A percentile compares a stretch with the other conserved stretches of the same genome.
Conservation (phyloP, 2,329 filamentous ascomycete genomes). For the Fusarium secorum region DNA sequence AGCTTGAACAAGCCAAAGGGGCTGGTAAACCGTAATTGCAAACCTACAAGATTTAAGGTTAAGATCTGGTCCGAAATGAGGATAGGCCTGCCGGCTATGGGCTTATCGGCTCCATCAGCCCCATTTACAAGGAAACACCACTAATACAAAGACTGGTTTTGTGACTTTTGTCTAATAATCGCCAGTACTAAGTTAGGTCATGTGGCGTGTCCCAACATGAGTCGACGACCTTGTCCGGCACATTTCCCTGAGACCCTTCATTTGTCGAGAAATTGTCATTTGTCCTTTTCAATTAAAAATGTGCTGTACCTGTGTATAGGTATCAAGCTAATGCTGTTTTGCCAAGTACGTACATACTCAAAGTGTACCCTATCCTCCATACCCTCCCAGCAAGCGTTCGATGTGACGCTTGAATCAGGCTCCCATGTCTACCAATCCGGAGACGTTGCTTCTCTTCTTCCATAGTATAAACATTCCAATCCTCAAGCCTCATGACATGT, state of each 20-base stretch:
- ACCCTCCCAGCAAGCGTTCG: background rate
- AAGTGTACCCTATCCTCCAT: conserved; percentile 28
- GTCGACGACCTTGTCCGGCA: background rate
- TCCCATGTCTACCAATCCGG: background rate
- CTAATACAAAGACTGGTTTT: background rate
- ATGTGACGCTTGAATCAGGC: background rate
- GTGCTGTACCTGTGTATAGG: conserved; percentile 26
- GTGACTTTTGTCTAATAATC: background rate
- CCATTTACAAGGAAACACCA: background rate
- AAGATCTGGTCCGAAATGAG: conserved; percentile 18
- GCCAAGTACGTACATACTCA: conserved; percentile 36
- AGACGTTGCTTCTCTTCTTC: background rate
- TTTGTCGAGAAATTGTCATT: conserved; percentile 29
- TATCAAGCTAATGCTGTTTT: conserved; percentile 31
- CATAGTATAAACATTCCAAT: background rate
- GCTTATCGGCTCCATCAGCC: background rate
- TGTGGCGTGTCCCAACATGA: conserved; percentile 9
- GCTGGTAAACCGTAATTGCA: conserved; percentile 7
- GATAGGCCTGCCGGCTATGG: conserved; percentile 8
- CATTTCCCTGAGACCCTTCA: conserved; percentile 7
- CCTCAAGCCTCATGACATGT: background rate
- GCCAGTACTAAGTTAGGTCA: background rate
- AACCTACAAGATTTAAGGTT: conserved; percentile 14
- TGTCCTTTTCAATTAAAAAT: conserved; percentile 33
- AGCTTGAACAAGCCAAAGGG: background rate